These are phyloP conservation scores for Haplosporangium sp. DNA, from an alignment of 371 early-diverging fungal genomes.

Conservation along the genomic window DNA sequence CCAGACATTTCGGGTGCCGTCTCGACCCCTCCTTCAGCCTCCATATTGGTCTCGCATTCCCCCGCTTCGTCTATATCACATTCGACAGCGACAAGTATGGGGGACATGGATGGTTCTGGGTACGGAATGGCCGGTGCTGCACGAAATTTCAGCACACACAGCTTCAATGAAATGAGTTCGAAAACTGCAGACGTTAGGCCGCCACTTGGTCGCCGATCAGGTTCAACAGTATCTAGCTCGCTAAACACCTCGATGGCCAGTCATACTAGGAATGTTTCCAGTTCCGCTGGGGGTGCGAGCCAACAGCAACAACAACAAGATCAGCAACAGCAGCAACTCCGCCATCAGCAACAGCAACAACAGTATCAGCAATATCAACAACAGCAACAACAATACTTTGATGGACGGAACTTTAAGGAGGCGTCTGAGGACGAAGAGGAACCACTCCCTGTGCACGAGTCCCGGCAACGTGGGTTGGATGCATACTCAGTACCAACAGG, in stretches of 20 bases:
- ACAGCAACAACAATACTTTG: slow-evolving; percentile 24
- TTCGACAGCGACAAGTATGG: too few species aligned
- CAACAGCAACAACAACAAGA: slow-evolving; percentile 46
- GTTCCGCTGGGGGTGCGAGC: slow-evolving; percentile 24
- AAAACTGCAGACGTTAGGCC: slow-evolving; percentile 38
- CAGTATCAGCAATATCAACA: slow-evolving; percentile 15
- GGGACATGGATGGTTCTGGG: neutral
- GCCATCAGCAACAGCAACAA: slow-evolving; percentile 14
- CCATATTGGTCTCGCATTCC: neutral
- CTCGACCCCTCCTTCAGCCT: slow-evolving; percentile 23
- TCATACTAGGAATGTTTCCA: slow-evolving; percentile 21
- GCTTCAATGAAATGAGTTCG: slow-evolving; percentile 20
- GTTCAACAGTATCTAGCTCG: slow-evolving; percentile 12
- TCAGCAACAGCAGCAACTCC: slow-evolving; percentile 15
- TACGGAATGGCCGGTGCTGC: slow-evolving; percentile 14
- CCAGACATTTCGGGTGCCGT: slow-evolving; percentile 14
- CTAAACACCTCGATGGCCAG: slow-evolving; percentile 22
- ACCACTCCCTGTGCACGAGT: slow-evolving; percentile 48
- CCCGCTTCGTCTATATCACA: neutral
- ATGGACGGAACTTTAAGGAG: slow-evolving; percentile 42
- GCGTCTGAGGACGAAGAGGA: slow-evolving; percentile 54
- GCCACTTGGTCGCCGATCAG: slow-evolving; percentile 53
- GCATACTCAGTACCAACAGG: slow-evolving; percentile 39
- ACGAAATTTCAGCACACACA: slow-evolving; percentile 34
- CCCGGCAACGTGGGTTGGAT: slow-evolving; percentile 41